Conservation (phyloP, 2,329 filamentous ascomycete species). For the Colletotrichum sp. region DNA sequence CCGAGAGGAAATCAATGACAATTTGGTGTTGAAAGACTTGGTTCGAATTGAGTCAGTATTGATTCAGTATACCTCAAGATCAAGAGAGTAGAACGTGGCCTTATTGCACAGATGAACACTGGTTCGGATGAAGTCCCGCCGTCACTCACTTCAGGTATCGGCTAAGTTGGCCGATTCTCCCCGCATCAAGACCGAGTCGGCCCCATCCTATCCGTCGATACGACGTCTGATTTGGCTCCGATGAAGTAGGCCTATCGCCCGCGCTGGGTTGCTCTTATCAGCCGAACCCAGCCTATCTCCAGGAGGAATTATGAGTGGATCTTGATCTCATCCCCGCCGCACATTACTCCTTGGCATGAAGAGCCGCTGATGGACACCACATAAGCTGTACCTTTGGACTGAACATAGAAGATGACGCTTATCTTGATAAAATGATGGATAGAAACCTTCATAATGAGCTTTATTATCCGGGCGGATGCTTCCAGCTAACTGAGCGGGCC, state of each 20-base stretch:
- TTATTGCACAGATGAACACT: background rate
- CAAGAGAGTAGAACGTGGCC: background rate
- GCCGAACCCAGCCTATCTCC: background rate
- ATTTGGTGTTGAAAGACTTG: background rate
- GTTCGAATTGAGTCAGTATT: background rate
- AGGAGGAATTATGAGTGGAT: background rate
- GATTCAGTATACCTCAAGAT: no score
- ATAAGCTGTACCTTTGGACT: accelerated
- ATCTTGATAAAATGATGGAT: background rate
- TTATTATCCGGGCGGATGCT: accelerated
- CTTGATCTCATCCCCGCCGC: background rate
- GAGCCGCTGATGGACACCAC: background rate
- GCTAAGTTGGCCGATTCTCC: background rate
- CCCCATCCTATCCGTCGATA: background rate
- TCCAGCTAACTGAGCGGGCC: background rate
- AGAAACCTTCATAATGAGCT: accelerated
- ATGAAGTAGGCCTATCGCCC: background rate
- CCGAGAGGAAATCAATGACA: background rate
- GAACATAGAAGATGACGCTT: accelerated
- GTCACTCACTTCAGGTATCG: background rate
- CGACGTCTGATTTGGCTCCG: background rate
- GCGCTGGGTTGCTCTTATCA: background rate
- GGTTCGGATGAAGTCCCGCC: background rate
- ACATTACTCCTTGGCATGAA: background rate
- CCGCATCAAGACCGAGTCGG: background rate